Evolutionary conservation across 1,284 basidiomycete genomes (phyloP), one percentile per base, ranked within the genome.

Genomic region (Inonotus hispidus): DNA sequence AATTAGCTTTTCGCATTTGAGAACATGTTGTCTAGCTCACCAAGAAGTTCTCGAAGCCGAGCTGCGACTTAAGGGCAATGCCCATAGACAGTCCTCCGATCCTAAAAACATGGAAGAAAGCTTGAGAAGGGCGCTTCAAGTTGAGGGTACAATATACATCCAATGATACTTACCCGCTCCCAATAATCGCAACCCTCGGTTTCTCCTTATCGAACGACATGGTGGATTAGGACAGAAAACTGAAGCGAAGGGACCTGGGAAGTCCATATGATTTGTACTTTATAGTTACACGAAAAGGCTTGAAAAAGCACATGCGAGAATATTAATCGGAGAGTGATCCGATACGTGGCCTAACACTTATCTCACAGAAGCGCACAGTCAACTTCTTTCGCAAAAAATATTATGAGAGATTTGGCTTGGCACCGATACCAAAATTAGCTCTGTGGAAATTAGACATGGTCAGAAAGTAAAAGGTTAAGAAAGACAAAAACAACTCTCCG

Each of bases 41-140:
- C 46, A 73, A 77, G 62, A 82, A 82, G 66, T 79, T 77, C 3
- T 77, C 69, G 59, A 74, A 80, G 2, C 69, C 66, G 2, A 80
- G 70, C 53, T 79, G 71, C 21, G 68, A 74, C 66, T 78, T 79
- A 58, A 84, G 66, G 3, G 73, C 73, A 56, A 83, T 78, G 16
- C 78, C 81, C 6, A 76, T 71, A 19, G 78, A 72, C 49, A 84
- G 77, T 5, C 81, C 81, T 2, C 74, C 75, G 56, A 80, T 62
- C 1, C 70, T 72, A 46, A 23, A 59, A 13, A n/a, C n/a, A n/a
- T n/a, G n/a, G n/a, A n/a, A 43, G 41, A 23, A 52, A 23, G 38
- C 55, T 25, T 41, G 32, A 2, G 19, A 10, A 41, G 29, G 8
- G n/a, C n/a, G n/a, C n/a, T n/a, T n/a, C n/a, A n/a, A n/a, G n/a